phyloP scores from a whole-genome alignment of 2,329 filamentous ascomycete genomes.

The Claviceps digitariae region DNA sequence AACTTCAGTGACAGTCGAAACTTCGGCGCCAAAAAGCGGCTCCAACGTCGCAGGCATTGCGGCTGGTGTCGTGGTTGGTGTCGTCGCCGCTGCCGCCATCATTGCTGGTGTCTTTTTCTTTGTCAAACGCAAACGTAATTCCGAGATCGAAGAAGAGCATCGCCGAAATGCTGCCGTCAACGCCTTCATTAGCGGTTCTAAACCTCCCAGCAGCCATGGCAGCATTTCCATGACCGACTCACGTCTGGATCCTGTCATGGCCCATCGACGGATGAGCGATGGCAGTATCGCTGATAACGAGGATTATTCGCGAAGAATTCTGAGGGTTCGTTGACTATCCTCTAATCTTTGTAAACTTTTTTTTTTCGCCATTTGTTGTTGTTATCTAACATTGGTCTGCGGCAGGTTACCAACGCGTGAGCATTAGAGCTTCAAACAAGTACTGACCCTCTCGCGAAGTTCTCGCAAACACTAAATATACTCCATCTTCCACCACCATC shows the following conservation, averaged over 20 bases:
- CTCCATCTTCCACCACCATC: slow-evolving; percentile 19
- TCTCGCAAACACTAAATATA: slow-evolving; percentile 8
- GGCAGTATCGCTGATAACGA: slow-evolving; percentile 95
- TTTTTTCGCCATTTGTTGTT: background rate
- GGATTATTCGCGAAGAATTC: slow-evolving; percentile 90
- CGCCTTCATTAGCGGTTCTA: slow-evolving; percentile 54
- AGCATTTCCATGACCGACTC: slow-evolving; percentile 64
- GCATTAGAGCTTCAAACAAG: slow-evolving; percentile 2
- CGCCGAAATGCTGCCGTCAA: slow-evolving; percentile 67
- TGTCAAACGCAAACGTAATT: slow-evolving; percentile 61
- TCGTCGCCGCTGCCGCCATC: slow-evolving; percentile 54
- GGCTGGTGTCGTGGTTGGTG: slow-evolving; percentile 74
- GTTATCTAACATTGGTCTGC: background rate
- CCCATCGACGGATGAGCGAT: slow-evolving; percentile 73
- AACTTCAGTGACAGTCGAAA: slow-evolving; percentile 8
- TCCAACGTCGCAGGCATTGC: slow-evolving; percentile 76
- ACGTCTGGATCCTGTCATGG: slow-evolving; percentile 75
- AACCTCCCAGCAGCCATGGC: slow-evolving; percentile 49
- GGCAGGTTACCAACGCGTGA: slow-evolving; percentile 47
- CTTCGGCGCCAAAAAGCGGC: slow-evolving; percentile 19
- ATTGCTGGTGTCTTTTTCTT: slow-evolving; percentile 60
- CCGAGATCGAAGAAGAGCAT: slow-evolving; percentile 72
- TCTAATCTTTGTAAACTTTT: too few species aligned
- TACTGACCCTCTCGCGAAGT: background rate
- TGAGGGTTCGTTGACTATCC: slow-evolving; percentile 55